Evolutionary conservation across 1,284 basidiomycete genomes (phyloP).

Genomic region (Erythrobasidium hasegawianum): DNA sequence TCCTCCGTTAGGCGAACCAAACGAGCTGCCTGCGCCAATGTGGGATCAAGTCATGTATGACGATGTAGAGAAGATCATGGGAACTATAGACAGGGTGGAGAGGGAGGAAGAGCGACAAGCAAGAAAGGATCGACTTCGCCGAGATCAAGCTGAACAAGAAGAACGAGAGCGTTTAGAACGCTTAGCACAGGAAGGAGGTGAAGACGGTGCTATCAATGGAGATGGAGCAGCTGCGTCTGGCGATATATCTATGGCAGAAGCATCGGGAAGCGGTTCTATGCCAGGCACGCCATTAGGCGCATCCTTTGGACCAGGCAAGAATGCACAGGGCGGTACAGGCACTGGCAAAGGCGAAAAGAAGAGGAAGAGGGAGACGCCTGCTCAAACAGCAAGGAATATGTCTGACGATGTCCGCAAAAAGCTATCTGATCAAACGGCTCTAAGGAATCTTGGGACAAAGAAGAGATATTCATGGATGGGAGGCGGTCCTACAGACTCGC

Average conservation of each 20-base stretch:
- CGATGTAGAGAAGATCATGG: conserved; percentile 70
- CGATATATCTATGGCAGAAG: conserved; percentile 5
- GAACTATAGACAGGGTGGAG: conserved; percentile 67
- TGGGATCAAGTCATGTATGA: conserved; percentile 69
- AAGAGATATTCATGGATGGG: conserved; percentile 78
- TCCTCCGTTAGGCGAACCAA: conserved; percentile 28
- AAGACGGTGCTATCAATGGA: conserved; percentile 47
- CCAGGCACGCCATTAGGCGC: conserved; percentile 19
- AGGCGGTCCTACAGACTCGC: conserved; percentile 51
- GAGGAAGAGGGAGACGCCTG: conserved; percentile 71
- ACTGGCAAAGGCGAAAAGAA: conserved; percentile 57
- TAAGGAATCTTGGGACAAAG: conserved; percentile 66
- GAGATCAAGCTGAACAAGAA: conserved; percentile 55
- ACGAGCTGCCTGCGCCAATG: conserved; percentile 56
- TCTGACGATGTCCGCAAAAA: conserved; percentile 81
- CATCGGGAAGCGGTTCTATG: conserved; percentile 15
- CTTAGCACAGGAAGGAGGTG: conserved; percentile 53
- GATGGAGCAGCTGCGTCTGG: conserved; percentile 15
- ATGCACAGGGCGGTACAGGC: conserved; percentile 10
- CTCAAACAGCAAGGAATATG: conserved; percentile 78
- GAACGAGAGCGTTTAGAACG: conserved; percentile 53
- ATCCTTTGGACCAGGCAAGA: conserved; percentile 7
- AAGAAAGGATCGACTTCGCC: conserved; percentile 67
- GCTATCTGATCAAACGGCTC: conserved; percentile 81
- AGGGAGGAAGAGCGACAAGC: conserved; percentile 72